phyloP scores from a whole-genome alignment of 148 eudicot species.

The Salicornia ramosissima region DNA sequence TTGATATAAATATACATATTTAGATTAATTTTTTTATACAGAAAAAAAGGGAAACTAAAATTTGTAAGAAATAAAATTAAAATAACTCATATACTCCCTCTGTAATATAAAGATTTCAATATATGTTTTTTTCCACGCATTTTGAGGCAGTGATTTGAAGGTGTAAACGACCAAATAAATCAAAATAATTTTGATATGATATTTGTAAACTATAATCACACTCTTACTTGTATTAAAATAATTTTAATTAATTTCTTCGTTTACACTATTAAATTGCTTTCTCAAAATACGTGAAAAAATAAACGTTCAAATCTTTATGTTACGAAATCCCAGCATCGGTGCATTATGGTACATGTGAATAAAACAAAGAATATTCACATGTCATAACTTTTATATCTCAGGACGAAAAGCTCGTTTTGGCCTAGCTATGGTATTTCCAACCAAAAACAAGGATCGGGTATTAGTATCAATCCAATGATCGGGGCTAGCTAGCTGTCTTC shows the following conservation, averaged over 20 bases:
- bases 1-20: background rate
- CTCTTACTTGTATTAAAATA: no score
- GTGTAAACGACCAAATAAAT: no score
- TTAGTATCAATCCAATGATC: conserved; percentile 3
- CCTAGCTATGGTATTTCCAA: conserved; percentile 11
- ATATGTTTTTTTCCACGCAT: no score
- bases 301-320: no score
- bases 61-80: background rate
- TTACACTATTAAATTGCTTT: no score
- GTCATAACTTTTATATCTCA: conserved; percentile 25
- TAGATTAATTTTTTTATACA: background rate
- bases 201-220: no score
- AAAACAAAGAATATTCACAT: conserved; percentile 42
- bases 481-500: conserved; percentile 9
- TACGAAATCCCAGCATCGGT: conserved; percentile 21
- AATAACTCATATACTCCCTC: no score
- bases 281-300: no score
- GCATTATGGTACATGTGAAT: conserved; percentile 29
- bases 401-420: conserved; percentile 21
- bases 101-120: no score
- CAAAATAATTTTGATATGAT: no score
- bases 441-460: conserved; percentile 8
- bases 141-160: no score
- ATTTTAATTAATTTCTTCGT: no score
- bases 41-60: background rate